Percentiles rank a stretch among this genome's conserved stretches.
phyloP scores from a whole-genome alignment of 2,329 filamentous ascomycete genomes.

The Tolypocladium capitatum region DNA sequence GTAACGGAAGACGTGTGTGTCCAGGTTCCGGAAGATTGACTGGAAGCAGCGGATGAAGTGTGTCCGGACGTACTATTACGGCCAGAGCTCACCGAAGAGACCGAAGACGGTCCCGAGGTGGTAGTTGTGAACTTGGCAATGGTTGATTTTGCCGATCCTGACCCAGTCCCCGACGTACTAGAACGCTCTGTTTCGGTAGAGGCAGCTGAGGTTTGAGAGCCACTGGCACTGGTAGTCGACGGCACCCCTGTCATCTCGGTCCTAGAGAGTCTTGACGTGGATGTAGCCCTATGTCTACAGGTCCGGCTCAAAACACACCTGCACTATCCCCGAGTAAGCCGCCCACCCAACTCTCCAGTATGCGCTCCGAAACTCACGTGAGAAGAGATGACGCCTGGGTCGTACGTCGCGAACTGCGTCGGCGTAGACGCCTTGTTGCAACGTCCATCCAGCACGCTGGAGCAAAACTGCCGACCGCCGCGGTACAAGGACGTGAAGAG shows the following conservation, averaged over 20 bases:
- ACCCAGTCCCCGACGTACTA: not conserved
- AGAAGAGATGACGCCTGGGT: conserved; percentile 15
- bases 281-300: not conserved
- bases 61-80: not conserved
- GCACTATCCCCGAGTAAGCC: conserved; percentile 8
- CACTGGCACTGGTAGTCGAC: not conserved
- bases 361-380: conserved; percentile 12
- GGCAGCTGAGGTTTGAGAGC: not conserved
- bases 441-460: conserved; percentile 12
- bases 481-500: conserved; percentile 17
- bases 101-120: too few relatives aligned
- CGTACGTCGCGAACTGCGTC: conserved; percentile 14
- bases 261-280: too few relatives aligned
- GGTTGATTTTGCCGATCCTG: not conserved
- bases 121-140: not conserved
- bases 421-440: conserved; percentile 11
- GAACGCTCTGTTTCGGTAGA: not conserved
- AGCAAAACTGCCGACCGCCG: conserved; percentile 16
- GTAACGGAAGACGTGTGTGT: too few relatives aligned
- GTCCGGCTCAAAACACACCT: conserved; percentile 11
- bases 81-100: too few relatives aligned
- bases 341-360: not conserved
- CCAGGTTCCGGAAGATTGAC: too few relatives aligned
- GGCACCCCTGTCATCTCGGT: not conserved
- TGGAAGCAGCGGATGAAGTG: not conserved